A percentile compares a stretch with the other conserved stretches of the same genome.
These are phyloP conservation scores for Trichosporon ovoides DNA, from an alignment of 1,284 basidiomycete genomes.

Conservation along the genomic window DNA sequence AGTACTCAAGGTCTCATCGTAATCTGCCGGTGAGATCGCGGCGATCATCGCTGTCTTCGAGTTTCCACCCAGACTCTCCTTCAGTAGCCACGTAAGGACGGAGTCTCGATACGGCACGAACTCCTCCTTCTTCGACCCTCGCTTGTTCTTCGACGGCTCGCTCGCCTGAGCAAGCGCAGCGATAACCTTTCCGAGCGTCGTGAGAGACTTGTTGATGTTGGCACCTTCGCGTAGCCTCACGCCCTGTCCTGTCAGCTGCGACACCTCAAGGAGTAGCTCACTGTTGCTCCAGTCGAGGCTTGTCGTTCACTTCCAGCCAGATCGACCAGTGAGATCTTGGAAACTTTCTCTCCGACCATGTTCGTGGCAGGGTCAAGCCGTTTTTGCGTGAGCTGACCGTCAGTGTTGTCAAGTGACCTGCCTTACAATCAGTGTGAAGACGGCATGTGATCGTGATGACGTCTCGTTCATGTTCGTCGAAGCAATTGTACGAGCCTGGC, in stretches of 20 bases:
- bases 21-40: slow-evolving; percentile 90
- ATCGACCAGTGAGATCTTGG: slow-evolving; percentile 89
- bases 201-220: slow-evolving; percentile 97
- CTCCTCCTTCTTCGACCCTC: slow-evolving; percentile 82
- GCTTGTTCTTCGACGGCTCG: slow-evolving; percentile 52
- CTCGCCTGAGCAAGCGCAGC: slow-evolving; percentile 78
- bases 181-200: slow-evolving; percentile 95
- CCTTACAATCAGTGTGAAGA: slow-evolving; percentile 76
- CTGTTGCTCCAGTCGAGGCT: slow-evolving; percentile 91
- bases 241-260: slow-evolving; percentile 50
- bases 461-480: slow-evolving; percentile 99
- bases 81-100: slow-evolving; percentile 92
- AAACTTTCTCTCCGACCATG: slow-evolving; percentile 91
- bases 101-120: slow-evolving; percentile 94
- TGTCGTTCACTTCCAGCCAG: slow-evolving; percentile 96
- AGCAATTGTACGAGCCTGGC: slow-evolving; percentile 78
- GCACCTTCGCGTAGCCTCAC: slow-evolving; percentile 91
- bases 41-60: slow-evolving; percentile 87
- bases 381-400: slow-evolving; percentile 69
- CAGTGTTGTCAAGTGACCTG: slow-evolving; percentile 3
- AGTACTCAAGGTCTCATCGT: slow-evolving; percentile 32
- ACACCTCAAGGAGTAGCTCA: slow-evolving; percentile 7
- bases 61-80: slow-evolving; percentile 93
- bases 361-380: slow-evolving; percentile 73
- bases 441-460: slow-evolving; percentile 94